Evolutionary conservation across 345 rosid species (phyloP), one percentile per base, ranked within the genome.

Genomic region (Lepidium aucheri): DNA sequence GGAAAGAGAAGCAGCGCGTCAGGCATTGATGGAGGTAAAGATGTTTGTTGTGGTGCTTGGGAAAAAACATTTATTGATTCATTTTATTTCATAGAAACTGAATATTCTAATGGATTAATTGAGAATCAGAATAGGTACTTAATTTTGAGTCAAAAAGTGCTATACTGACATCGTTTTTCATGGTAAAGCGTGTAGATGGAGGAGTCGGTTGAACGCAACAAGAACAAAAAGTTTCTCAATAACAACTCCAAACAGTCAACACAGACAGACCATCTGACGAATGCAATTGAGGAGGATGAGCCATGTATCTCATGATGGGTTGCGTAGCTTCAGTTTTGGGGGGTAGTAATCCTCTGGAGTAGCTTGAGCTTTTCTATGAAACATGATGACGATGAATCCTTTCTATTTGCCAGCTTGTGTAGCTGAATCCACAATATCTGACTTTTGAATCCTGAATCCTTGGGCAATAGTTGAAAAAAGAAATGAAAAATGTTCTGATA

Each of bases 1-100:
- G 18, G 95, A 91, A 76, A 84, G 98, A 80, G 96, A 91, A 80
- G 95, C 91, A 55, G 90, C 95, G 7, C 92, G 98, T 4, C 96
- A 80, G 74, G 91, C 89, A 58, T 75, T 91, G 79, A 80, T 57
- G 73, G 68, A 83, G 92, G 98, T 91, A 67, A 82, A 52, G 36
- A 22, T 15, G 13, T 26, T 26, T 45, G 8, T 45, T 6, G 14
- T 2, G 5, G 26, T 52, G 12, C 45, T 6, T 36, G 69, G 4
- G 4, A 12, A 6, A 6, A 42, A 4, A 17, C 32, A 42, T 42
- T 9, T 42, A 52, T 9, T 53, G 18, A 18, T n/a, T 43, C 46
- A 20, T 34, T 7, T 32, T 14, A 18, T 67, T 22, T 55, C 28
- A 28, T 13, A 62, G 35, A 14, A 34, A 45, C 14, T 20, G 24